phyloP scores from a whole-genome alignment of 2,329 filamentous ascomycete genomes.

The Fusarium scirpi region DNA sequence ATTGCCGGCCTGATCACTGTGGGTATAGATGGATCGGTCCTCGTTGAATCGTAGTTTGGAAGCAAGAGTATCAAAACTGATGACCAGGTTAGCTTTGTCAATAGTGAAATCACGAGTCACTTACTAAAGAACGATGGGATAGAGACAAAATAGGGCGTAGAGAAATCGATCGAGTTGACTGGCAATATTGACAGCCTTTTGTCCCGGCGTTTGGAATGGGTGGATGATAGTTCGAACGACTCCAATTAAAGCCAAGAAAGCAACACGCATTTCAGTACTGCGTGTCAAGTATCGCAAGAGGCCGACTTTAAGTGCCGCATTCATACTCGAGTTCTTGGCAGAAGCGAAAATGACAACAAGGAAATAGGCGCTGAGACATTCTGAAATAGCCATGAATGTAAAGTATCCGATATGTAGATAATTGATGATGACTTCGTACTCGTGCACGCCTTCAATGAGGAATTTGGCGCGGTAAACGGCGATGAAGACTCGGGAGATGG shows the following conservation, averaged over 20 bases:
- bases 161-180: constrained; percentile 57
- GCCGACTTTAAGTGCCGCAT: constrained; percentile 47
- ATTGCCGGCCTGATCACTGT: constrained; percentile 12
- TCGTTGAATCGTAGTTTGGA: constrained; percentile 47
- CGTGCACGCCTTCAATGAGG: constrained; percentile 45
- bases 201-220: constrained; percentile 53
- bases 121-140: constrained; percentile 56
- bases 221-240: constrained; percentile 56
- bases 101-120: not conserved
- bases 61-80: constrained; percentile 50
- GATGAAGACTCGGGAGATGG: constrained; percentile 60
- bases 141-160: constrained; percentile 56
- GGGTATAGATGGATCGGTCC: constrained; percentile 18
- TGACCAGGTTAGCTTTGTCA: not conserved
- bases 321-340: constrained; percentile 44
- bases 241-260: constrained; percentile 53
- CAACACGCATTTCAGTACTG: constrained; percentile 55
- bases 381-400: constrained; percentile 54
- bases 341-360: constrained; percentile 53
- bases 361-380: constrained; percentile 56
- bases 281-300: constrained; percentile 55
- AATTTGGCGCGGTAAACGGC: constrained; percentile 48
- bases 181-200: constrained; percentile 52
- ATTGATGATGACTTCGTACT: constrained; percentile 49
- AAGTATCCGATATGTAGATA: constrained; percentile 58